Conservation (phyloP, 75 land plant genomes). For the Cupressus sempervirens region DNA sequence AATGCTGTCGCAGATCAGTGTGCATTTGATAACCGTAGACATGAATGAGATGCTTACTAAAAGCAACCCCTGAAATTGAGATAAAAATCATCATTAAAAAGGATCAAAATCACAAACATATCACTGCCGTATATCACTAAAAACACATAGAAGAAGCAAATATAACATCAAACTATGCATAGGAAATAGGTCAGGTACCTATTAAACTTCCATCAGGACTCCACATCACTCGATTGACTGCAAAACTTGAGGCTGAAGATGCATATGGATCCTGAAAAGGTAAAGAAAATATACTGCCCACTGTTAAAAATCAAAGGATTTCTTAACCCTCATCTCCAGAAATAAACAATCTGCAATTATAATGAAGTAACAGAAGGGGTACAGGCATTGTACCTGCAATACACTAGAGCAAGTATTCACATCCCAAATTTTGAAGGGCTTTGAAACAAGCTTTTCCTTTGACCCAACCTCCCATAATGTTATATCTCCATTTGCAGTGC, state of each 20-base stretch:
- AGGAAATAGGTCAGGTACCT: slow-evolving; percentile 5
- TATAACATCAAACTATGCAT: background rate
- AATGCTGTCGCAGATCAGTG: slow-evolving; percentile 48
- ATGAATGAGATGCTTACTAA: slow-evolving; percentile 67
- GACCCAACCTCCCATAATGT: slow-evolving; percentile 72
- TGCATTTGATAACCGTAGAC: slow-evolving; percentile 47
- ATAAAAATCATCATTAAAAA: slow-evolving; percentile 4
- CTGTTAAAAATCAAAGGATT: background rate
- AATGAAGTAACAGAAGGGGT: background rate
- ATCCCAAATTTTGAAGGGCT: slow-evolving; percentile 85
- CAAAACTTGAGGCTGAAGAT: slow-evolving; percentile 16
- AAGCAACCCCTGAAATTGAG: slow-evolving; percentile 58
- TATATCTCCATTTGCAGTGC: slow-evolving; percentile 76
- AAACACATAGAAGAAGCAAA: background rate
- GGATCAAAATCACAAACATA: background rate
- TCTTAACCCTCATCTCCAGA: background rate
- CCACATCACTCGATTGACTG: slow-evolving; percentile 25
- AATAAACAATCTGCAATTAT: background rate
- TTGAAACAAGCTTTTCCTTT: slow-evolving; percentile 64
- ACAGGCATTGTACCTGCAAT: slow-evolving; percentile 46
- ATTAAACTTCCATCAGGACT: slow-evolving; percentile 30
- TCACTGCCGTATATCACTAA: background rate
- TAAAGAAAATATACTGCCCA: background rate
- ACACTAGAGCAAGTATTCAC: slow-evolving; percentile 39
- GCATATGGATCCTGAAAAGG: background rate